Evolutionary conservation across 2,329 filamentous ascomycete genomes (phyloP).

Genomic region (Xylaria digitata): DNA sequence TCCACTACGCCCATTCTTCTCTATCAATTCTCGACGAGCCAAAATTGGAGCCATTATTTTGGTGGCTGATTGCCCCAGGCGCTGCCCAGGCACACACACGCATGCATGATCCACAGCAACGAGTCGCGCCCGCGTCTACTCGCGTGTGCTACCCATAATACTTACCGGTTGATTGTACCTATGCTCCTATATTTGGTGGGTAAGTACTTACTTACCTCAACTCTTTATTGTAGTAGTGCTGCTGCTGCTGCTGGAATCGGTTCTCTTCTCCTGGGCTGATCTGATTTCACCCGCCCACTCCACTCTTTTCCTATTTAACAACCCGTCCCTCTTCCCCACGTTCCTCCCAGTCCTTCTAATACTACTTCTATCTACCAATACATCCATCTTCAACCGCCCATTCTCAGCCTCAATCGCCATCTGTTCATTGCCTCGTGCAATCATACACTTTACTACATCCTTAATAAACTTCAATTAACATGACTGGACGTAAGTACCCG

Average conservation of each 20-base stretch:
- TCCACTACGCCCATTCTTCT: background rate
- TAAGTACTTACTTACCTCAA: no score
- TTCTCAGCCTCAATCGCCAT: conserved; percentile 43
- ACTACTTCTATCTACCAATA: conserved; percentile 37
- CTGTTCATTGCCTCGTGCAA: conserved; percentile 32
- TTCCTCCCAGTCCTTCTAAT: conserved; percentile 42
- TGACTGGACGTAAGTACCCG: conserved; percentile 51
- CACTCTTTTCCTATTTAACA: conserved; percentile 45
- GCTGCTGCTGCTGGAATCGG: conserved; percentile 5
- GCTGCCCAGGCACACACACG: conserved; percentile 7
- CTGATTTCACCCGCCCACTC: conserved; percentile 48
- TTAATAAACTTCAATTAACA: conserved; percentile 43
- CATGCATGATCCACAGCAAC: conserved; percentile 29
- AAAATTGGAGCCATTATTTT: conserved; percentile 18
- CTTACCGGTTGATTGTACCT: no score
- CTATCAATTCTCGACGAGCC: background rate
- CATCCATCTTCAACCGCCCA: conserved; percentile 32
- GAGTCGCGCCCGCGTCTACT: conserved; percentile 29
- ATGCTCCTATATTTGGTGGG: no score
- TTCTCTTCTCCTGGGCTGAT: conserved; percentile 45
- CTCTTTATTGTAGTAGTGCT: no score
- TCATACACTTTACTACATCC: conserved; percentile 20
- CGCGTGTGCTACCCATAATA: conserved; percentile 11
- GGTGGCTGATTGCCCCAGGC: conserved; percentile 6
- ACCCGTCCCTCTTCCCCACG: conserved; percentile 46